Conservation (phyloP, 2,329 filamentous ascomycete genomes). For the Podosphaera aphanis region DNA sequence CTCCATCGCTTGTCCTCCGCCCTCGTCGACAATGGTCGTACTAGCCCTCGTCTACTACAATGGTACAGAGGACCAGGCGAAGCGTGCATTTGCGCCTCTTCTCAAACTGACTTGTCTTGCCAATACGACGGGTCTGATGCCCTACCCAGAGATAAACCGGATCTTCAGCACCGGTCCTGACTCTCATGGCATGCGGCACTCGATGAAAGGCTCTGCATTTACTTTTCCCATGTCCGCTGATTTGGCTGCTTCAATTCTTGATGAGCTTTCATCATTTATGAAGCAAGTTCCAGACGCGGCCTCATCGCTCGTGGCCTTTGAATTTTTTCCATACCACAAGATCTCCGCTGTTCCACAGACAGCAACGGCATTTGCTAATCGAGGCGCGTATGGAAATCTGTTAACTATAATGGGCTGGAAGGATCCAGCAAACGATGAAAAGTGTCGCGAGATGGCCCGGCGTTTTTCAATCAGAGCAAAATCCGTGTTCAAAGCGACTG, state of each 20-base stretch:
- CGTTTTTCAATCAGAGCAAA: constrained; percentile 2
- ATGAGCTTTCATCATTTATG: constrained; percentile 14
- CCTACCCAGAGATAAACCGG: constrained; percentile 16
- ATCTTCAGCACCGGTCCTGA: constrained; percentile 13
- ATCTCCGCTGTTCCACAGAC: constrained; percentile 7
- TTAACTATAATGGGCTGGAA: constrained; percentile 15
- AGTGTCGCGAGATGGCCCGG: constrained; percentile 5
- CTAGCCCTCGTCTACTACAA: constrained; percentile 16
- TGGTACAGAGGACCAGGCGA: constrained; percentile 14
- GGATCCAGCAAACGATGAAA: constrained; percentile 4
- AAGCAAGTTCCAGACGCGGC: constrained; percentile 5
- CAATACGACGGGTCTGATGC: constrained; percentile 10
- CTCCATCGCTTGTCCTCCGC: neutral
- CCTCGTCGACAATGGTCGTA: neutral
- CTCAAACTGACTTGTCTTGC: constrained; percentile 13
- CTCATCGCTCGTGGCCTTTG: constrained; percentile 8
- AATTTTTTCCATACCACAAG: constrained; percentile 8
- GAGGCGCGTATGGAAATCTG: constrained; percentile 10
- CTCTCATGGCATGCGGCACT: constrained; percentile 17
- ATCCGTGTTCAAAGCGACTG: constrained; percentile 2
- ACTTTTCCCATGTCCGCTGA: constrained; percentile 13
- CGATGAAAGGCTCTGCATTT: constrained; percentile 18
- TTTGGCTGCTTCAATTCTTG: constrained; percentile 12
- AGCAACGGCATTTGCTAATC: constrained; percentile 11
- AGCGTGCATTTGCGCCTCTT: constrained; percentile 12